Base-by-base conservation (phyloP, 306 rosid species). In the Albizia julibrissin region DNA sequence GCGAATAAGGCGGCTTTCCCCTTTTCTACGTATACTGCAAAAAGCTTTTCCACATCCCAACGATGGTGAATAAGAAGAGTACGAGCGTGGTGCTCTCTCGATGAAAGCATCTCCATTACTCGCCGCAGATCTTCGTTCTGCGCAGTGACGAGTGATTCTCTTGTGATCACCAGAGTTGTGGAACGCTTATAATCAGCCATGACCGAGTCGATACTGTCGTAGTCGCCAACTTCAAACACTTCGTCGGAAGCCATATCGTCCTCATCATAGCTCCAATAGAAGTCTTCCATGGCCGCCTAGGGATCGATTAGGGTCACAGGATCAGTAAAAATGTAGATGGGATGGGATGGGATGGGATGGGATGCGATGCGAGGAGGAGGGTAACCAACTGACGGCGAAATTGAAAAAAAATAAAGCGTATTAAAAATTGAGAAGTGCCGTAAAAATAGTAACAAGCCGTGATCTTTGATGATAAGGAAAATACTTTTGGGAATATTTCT, bases 41-140 rank as follows among this genome's bases (percentile, higher is more conserved):
- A 80, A 76, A 91, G 79, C 78, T 82, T 84, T 79, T 89, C 94
- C 9, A 87, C 89, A 84, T 89, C 90, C 94, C 94, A 91, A 62
- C 92, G 91, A 40, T 89, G 80, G 52, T 91, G 85, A 76, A 91
- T 91, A 19, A 89, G 94, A 69, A 91, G 70, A 16, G 91, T 86
- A 69, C 92, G 88, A 43, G 92, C 92, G 77, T 89, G 91, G 77
- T 89, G 87, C 76, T 87, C 90, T 81, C 84, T 87, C 76, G 89
- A 40, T 18, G 87, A 89, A 21, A 91, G 85, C 86, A 89, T 50
- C 8, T 91, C 92, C 92, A 87, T 89, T n/a, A 91, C 94, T 84
- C 84, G 84, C 14, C 87, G 89, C 85, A 91, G 80, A 79, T 91
- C 92, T 83, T 86, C 91, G 78, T 73, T 84, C 90, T 91, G 80